These are phyloP conservation scores for Ustilago hordei DNA, from an alignment of 1,284 basidiomycete species.

Conservation along the genomic window DNA sequence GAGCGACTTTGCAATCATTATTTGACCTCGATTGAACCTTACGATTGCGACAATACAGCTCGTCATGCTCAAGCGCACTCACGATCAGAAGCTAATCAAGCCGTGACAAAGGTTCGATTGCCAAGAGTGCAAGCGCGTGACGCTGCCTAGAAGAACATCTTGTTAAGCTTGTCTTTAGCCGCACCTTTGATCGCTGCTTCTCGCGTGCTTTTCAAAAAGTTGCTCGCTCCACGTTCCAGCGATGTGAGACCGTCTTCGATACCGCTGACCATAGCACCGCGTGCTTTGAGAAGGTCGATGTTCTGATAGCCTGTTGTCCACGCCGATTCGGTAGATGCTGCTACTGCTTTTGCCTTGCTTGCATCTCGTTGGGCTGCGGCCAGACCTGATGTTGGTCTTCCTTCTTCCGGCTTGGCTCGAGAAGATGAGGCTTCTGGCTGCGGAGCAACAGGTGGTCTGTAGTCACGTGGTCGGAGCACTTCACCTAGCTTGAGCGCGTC, in stretches of 20 bases:
- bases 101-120: conserved; percentile 5
- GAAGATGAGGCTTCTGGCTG: conserved; percentile 6
- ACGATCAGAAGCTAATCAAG: background rate
- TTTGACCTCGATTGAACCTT: background rate
- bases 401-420: conserved; percentile 1
- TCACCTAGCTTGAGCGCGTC: conserved; percentile 46
- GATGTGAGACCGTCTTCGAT: conserved; percentile 58
- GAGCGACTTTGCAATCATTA: background rate
- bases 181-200: conserved; percentile 60
- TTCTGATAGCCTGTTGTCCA: conserved; percentile 41
- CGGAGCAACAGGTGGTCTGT: conserved; percentile 15
- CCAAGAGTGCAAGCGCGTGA: background rate
- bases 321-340: conserved; percentile 30
- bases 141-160: conserved; percentile 37
- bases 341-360: conserved; percentile 40
- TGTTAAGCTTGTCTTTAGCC: conserved; percentile 57
- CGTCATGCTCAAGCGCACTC: background rate
- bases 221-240: conserved; percentile 55
- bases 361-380: conserved; percentile 25
- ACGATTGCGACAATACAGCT: background rate
- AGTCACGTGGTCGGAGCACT: conserved; percentile 33
- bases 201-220: conserved; percentile 61
- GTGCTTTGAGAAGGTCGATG: conserved; percentile 51
- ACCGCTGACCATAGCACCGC: conserved; percentile 56
- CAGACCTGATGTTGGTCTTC: conserved; percentile 14